Conservation (phyloP, 2,329 filamentous ascomycete genomes). For the Cercospora brassicicola region DNA sequence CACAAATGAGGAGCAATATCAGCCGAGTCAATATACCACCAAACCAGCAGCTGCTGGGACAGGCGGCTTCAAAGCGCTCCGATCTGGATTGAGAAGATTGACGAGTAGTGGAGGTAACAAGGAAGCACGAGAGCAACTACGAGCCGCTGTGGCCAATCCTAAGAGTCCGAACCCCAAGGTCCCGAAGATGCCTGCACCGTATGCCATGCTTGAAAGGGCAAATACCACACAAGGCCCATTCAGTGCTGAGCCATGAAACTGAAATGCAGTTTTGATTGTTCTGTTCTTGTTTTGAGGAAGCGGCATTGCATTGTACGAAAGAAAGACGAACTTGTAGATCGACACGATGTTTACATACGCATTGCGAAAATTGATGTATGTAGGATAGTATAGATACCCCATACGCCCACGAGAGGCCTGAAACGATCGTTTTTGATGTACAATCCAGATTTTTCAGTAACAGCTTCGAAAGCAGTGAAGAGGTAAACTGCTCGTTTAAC, state of each 20-base stretch:
- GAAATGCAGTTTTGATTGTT: not conserved
- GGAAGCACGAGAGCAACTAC: conserved; percentile 43
- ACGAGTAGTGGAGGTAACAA: conserved; percentile 55
- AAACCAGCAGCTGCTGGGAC: conserved; percentile 39
- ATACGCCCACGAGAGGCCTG: not conserved
- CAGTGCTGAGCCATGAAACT: conserved; percentile 37
- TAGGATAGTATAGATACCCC: conserved; percentile 1
- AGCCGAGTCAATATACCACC: conserved; percentile 23
- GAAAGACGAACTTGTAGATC: not conserved
- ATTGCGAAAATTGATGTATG: not conserved
- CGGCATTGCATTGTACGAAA: conserved; percentile 1
- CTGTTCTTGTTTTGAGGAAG: not conserved
- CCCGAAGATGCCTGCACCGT: conserved; percentile 51
- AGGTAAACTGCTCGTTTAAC: not conserved
- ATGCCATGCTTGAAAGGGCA: conserved; percentile 15
- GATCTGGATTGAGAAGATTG: conserved; percentile 61
- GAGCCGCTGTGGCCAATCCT: conserved; percentile 29
- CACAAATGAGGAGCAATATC: conserved; percentile 32
- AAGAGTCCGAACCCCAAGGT: conserved; percentile 51
- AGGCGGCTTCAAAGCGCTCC: conserved; percentile 47
- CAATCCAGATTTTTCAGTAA: no score
- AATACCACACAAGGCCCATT: conserved; percentile 28
- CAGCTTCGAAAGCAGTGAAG: not conserved
- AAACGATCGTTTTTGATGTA: not conserved
- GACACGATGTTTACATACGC: not conserved